Percentiles rank a stretch among this genome's conserved stretches.
phyloP scores from a whole-genome alignment of 345 rosid genomes.

The Sapria himalayana region DNA sequence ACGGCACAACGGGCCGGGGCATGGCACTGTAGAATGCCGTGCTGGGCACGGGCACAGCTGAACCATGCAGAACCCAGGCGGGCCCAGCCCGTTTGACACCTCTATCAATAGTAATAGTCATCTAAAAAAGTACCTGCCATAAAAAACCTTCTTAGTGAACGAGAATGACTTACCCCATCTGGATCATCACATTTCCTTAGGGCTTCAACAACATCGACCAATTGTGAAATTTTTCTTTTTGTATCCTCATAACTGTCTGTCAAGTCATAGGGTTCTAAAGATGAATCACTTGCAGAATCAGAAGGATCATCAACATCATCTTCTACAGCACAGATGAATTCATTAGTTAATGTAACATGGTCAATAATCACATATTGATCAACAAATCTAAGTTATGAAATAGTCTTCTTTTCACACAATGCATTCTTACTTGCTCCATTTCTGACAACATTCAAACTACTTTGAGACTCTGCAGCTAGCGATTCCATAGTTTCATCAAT shows the following conservation, averaged over 20 bases:
- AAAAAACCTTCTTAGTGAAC: constrained; percentile 6
- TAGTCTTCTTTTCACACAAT: constrained; percentile 22
- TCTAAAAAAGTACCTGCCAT: too few species aligned
- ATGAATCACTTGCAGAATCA: constrained; percentile 50
- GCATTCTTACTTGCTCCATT: constrained; percentile 10
- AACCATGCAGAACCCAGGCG: too few species aligned
- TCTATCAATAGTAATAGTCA: too few species aligned
- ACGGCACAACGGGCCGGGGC: too few species aligned
- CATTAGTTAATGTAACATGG: constrained; percentile 43
- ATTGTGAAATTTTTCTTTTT: constrained; percentile 44
- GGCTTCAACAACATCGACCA: constrained; percentile 85
- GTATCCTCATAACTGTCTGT: constrained; percentile 67
- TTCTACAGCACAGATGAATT: constrained; percentile 28
- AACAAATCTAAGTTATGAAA: constrained; percentile 20
- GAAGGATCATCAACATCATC: constrained; percentile 47
- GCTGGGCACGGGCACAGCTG: too few species aligned
- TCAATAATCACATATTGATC: constrained; percentile 93
- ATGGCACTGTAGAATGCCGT: too few species aligned
- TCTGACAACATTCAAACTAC: constrained; percentile 10
- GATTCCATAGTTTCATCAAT: constrained; percentile 16
- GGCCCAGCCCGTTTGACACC: too few species aligned
- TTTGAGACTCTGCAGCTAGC: constrained; percentile 13
- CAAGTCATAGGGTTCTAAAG: constrained; percentile 81
- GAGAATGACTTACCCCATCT: constrained; percentile 52
- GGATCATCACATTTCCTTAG: constrained; percentile 75